These are phyloP conservation scores for Maudiozyma turicensis DNA, from an alignment of 805 yeast species.

Conservation along the genomic window DNA sequence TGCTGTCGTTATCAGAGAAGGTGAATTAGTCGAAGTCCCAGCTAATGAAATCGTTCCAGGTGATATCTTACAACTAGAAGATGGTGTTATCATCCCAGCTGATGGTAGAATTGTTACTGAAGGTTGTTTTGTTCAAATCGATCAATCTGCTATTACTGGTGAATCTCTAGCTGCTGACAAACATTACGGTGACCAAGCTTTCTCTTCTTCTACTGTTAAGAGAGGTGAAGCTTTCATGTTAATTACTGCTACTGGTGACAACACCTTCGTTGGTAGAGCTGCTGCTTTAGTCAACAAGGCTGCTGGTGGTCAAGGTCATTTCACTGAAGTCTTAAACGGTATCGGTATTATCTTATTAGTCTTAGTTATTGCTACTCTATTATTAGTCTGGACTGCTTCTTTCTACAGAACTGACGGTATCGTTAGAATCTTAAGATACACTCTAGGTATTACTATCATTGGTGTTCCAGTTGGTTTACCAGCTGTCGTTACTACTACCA, in stretches of 20 bases:
- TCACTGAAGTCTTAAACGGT: constrained; percentile 95
- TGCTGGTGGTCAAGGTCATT: constrained; percentile 87
- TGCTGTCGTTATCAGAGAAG: constrained; percentile 80
- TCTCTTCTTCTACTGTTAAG: constrained; percentile 91
- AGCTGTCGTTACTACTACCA: constrained; percentile 95
- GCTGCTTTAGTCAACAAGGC: constrained; percentile 95
- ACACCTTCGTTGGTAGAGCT: constrained; percentile 94
- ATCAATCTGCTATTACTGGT: constrained; percentile 96
- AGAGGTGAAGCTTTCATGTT: constrained; percentile 93
- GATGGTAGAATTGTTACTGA: constrained; percentile 86
- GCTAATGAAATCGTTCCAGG: constrained; percentile 90
- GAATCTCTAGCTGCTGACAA: constrained; percentile 94
- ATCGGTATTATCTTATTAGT: constrained; percentile 89
- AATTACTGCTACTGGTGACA: constrained; percentile 92
- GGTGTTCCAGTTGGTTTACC: constrained; percentile 99
- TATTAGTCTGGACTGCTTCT: constrained; percentile 86
- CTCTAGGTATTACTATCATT: constrained; percentile 89
- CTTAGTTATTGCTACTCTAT: constrained; percentile 75
- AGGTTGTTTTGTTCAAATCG: constrained; percentile 80
- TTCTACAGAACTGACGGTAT: constrained; percentile 87
- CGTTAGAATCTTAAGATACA: constrained; percentile 82
- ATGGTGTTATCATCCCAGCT: constrained; percentile 86
- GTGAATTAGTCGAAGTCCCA: constrained; percentile 62
- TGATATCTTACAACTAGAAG: constrained; percentile 86
- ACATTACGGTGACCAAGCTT: constrained; percentile 75